A percentile compares a stretch with the other conserved stretches of the same genome.
phyloP scores from a whole-genome alignment of 208 protist genomes.

The Trypanosomatidae sp. region DNA sequence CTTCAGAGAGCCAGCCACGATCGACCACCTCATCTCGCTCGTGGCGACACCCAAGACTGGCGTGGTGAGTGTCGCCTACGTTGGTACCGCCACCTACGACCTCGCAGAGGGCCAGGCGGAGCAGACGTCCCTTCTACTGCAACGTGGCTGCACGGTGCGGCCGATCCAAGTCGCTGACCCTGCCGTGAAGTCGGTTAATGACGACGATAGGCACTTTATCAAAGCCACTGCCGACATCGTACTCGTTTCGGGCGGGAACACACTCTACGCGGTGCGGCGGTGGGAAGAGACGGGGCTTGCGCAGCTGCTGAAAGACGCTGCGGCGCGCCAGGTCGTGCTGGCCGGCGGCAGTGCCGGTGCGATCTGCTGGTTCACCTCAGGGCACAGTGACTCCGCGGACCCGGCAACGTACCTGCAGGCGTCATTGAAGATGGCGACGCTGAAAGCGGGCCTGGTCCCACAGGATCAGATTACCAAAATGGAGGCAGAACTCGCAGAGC shows the following conservation, averaged over 20 bases:
- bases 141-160: slow-evolving; percentile 55
- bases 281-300: slow-evolving; percentile 87
- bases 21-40: slow-evolving; percentile 67
- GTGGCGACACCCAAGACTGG: slow-evolving; percentile 22
- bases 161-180: slow-evolving; percentile 64
- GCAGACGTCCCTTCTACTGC: slow-evolving; percentile 49
- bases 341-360: slow-evolving; percentile 87
- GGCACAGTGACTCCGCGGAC: slow-evolving; percentile 91
- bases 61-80: slow-evolving; percentile 64
- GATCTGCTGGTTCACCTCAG: slow-evolving; percentile 90
- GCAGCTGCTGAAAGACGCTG: slow-evolving; percentile 37
- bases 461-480: slow-evolving; percentile 16
- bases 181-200: slow-evolving; percentile 18
- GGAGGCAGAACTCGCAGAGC: slow-evolving; percentile 16
- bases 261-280: slow-evolving; percentile 85
- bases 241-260: slow-evolving; percentile 89
- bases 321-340: slow-evolving; percentile 52
- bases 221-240: slow-evolving; percentile 60
- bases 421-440: slow-evolving; percentile 32
- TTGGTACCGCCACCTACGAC: slow-evolving; percentile 91
- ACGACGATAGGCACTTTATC: slow-evolving; percentile 35
- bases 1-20: slow-evolving; percentile 43
- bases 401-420: slow-evolving; percentile 68
- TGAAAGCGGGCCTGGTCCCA: slow-evolving; percentile 16
- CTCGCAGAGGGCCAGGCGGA: slow-evolving; percentile 32